Evolutionary conservation across 345 rosid genomes (phyloP), one percentile per base, ranked within the genome.

Genomic region (Punica granatum): DNA sequence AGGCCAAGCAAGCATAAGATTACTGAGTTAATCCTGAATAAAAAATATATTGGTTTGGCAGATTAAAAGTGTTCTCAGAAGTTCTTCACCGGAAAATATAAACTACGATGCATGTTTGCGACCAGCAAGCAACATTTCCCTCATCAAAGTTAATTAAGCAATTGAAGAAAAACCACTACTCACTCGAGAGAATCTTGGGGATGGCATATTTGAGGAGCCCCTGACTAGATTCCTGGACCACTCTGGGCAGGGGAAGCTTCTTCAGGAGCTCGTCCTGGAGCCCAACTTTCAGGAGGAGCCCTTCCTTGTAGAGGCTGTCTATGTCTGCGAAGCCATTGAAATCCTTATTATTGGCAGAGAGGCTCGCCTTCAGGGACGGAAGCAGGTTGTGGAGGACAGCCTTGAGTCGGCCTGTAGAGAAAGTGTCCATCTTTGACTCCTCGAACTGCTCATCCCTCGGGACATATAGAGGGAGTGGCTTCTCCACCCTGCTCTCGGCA

Each of bases 381-480:
- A 95, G 51, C 54, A 92, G 77, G 83, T 79, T 85, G 71, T 95
- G 99, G 33, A 95, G 90, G 77, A 81, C 88, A 0, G 83, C 98
- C 70, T 81, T 82, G 36, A 92, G 87, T 73, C 98, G 85, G 49
- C 97, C 96, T 1, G 87, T 73, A 15, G 90, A 83, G 78, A 95
- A 88, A 0, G 96, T 62, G 37, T 81, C 71, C 60, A 67, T 70
- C 70, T 95, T 95, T 0, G 87, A 73, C 82, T 95, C 97, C 81
- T 92, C 99, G 60, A 95, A 95, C 64, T 79, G 96, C 72, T 95
- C 99, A 49, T 95, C 99, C 62, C 98, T 82, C 0, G 99, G 99
- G 65, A 95, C 99, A 26, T 95, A 95, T 34, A 85, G 72, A 7
- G 99, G 99, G 70, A 56, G 34, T 37, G 99, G 99, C 82, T 92